Base-by-base conservation (phyloP, 75 land plant genomes). In the Cryptomeria japonica region DNA sequence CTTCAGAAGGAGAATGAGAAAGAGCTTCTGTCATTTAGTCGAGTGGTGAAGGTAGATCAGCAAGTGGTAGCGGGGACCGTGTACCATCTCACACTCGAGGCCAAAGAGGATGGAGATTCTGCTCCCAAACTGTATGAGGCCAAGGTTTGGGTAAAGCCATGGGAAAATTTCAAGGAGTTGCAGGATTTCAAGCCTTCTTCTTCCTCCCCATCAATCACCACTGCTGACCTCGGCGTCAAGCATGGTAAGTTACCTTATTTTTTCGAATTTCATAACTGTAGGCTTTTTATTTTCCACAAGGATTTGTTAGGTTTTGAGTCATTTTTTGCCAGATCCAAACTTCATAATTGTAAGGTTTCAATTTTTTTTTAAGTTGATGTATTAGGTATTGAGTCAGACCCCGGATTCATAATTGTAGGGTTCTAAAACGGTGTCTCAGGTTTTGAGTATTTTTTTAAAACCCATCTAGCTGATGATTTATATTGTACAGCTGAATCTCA, bases 131-230 rank as follows among this genome's bases (percentile, higher is more conserved):
- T 93, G 8, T 96, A 92, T 85, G 95, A 95, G 76, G 98, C 98
- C 11, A 94, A 96, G 92, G 92, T 96, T 14, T 95, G 95, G 97
- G 94, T 92, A 37, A 96, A 96, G 86, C 92, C 93, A 31, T 95
- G 97, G 97, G 85, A 90, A 91, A 90, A 93, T 75, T 93, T 93
- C 92, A 95, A 95, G 92, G 83, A 93, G 88, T 58, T 96, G 72
- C 87, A 93, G 44, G 95, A 95, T 0, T 96, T 96, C 87, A 95
- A 91, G 89, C 92, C 86, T 55, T 77, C 78, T 15, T 90, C 36
- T 16, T 84, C 88, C 25, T 15, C 51, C 61, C 70, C 88, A 1
- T 25, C 70, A 25, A 44, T 87, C 38, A 90, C 93, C 16, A 2
- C 89, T 51, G 61, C 90, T 16, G 91, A 90, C 37, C 88, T 88